Base-by-base conservation (phyloP, 345 rosid genomes). In the Hypericum perforatum region DNA sequence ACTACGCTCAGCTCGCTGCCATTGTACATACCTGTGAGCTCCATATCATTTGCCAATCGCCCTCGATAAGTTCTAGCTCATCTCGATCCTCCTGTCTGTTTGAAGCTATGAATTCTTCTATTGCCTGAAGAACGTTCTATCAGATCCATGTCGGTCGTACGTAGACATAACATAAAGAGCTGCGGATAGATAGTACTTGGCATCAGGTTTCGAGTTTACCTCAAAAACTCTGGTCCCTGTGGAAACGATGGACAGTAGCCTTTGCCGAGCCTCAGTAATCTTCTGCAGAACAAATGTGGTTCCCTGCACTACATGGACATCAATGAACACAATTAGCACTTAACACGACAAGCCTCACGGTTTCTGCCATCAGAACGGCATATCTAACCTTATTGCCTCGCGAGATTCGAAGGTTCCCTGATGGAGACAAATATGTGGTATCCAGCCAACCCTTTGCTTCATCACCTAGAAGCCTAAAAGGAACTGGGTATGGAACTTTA, bases 11-110 rank as follows among this genome's bases (percentile, higher is more conserved):
- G n/a, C n/a, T n/a, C n/a, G n/a, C n/a, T n/a, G n/a, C n/a, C n/a
- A n/a, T n/a, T n/a, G n/a, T n/a, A n/a, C n/a, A n/a, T 29, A 87
- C 98, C 86, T 88, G 96, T 38, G 98, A 92, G 74, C 96, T 92
- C 96, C 98, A 92, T 51, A 85, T 67, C 98, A 92, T 87, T 57
- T 82, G 85, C 98, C 96, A 92, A 58, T 75, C 88, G 60, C 98
- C 98, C 11, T 87, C 95, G 6, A 68, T 12, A 8, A 91, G 85
- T 41, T 81, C 74, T n/a, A 61, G 63, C 50, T 77, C 94, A 37
- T 74, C 75, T 47, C 73, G 54, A 29, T 4, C 39, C 1, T 47
- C 41, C 14, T 63, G 63, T 56, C 69, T 47, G 54, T 76, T 74
- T 9, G 14, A 49, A 16, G 76, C 57, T 62, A 85, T 42, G 61